These are phyloP conservation scores for Atkinsonella hypoxylon DNA, from an alignment of 2,329 filamentous ascomycete species.

Conservation along the genomic window DNA sequence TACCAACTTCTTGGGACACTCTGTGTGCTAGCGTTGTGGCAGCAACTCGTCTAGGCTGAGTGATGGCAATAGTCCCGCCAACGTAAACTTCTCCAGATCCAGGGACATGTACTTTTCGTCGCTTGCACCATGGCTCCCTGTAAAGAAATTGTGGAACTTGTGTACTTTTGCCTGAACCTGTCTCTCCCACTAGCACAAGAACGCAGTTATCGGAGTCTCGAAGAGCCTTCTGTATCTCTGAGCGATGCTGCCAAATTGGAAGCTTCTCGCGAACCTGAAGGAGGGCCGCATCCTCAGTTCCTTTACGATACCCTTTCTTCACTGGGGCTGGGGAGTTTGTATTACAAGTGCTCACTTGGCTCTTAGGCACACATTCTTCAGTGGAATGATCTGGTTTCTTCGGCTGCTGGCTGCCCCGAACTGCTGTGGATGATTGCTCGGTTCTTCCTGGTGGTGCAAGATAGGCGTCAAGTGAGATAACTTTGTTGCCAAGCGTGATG, in stretches of 20 bases:
- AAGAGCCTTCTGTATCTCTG: constrained; percentile 56
- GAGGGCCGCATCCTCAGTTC: constrained; percentile 19
- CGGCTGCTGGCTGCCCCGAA: background rate
- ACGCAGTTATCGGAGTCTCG: constrained; percentile 48
- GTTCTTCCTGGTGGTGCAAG: constrained; percentile 22
- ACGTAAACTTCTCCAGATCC: constrained; percentile 33
- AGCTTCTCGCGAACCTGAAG: constrained; percentile 50
- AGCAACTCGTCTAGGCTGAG: constrained; percentile 85
- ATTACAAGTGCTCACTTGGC: background rate
- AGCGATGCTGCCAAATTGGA: constrained; percentile 67
- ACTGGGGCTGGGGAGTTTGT: background rate
- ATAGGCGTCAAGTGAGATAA: constrained; percentile 38
- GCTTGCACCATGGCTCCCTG: constrained; percentile 65
- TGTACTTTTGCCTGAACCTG: constrained; percentile 92
- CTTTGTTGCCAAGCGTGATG: constrained; percentile 35
- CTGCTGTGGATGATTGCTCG: background rate
- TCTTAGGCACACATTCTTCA: background rate
- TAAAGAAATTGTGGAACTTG: constrained; percentile 88
- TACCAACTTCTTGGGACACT: constrained; percentile 66
- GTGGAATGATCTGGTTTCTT: background rate
- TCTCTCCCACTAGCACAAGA: constrained; percentile 82
- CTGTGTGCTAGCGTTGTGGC: constrained; percentile 83
- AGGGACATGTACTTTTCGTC: constrained; percentile 38
- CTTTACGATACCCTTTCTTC: constrained; percentile 7
- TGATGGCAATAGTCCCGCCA: constrained; percentile 80